Evolutionary conservation across 106 monocot species (phyloP), one percentile per base, ranked within the genome.

Genomic region (Vanilla planifolia): DNA sequence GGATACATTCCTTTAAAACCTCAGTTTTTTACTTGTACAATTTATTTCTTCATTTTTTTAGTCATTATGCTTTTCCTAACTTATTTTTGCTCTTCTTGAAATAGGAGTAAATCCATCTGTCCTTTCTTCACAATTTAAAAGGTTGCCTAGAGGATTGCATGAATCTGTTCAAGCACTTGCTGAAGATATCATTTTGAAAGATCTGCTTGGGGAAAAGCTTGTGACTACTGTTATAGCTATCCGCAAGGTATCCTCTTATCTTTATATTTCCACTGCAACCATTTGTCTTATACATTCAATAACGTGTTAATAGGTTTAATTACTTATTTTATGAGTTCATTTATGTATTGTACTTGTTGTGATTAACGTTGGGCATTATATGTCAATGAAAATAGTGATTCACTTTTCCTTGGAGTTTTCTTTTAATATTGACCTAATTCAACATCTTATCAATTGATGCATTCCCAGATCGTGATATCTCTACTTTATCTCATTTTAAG

Each of bases 161-260:
- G 92, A 99, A 75, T 77, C 92, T 60, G 64, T 92, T 28, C 48
- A 76, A 68, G 82, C 88, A 69, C 92, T 99, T 67, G 67, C 64
- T 39, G 60, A 32, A 57, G 77, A 99, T 45, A 34, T 62, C 30
- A 30, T 80, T 67, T 69, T 99, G 43, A 85, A 77, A 56, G 75
- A 78, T 24, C 17, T 92, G 20, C 68, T 99, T 20, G 88, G 98
- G 17, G 75, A 99, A 71, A 88, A 99, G 17, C 75, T 99, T 13
- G 41, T 83, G 8, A 75, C 64, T 39, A 68, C 88, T 47, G 74
- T 88, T 37, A 59, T 77, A 43, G 92, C 61, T 19, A 56, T 99
- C 64, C 87, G 88, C 23, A 78, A 77, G 91, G 96, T 98, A 71
- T 58, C 52, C 14, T 57, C 19, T 57, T 57, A 20, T 57, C 30